Evolutionary conservation across 139 green algal genomes (phyloP).

Genomic region (Picochlorum sp.): DNA sequence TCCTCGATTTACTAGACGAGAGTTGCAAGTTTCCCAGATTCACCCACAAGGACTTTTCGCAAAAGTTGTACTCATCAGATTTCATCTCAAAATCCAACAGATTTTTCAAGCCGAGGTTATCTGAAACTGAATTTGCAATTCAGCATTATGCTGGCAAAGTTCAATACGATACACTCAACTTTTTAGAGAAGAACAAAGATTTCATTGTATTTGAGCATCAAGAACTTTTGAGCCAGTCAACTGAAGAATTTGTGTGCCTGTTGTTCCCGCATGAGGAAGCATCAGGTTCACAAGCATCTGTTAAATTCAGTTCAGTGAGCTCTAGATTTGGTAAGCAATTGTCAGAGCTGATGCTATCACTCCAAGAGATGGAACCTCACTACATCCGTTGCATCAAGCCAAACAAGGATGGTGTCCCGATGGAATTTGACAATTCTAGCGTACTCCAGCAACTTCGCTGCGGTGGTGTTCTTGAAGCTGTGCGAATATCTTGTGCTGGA

Average conservation of each 20-base stretch:
- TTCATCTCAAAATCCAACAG: slow-evolving; percentile 48
- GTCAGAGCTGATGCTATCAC: slow-evolving; percentile 81
- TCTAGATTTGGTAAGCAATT: slow-evolving; percentile 88
- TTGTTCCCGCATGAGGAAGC: slow-evolving; percentile 48
- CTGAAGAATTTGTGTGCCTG: slow-evolving; percentile 43
- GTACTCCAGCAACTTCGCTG: slow-evolving; percentile 93
- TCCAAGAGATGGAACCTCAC: slow-evolving; percentile 91
- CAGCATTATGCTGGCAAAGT: slow-evolving; percentile 89
- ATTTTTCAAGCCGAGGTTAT: slow-evolving; percentile 84
- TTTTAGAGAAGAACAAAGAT: slow-evolving; percentile 80
- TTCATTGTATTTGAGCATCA: slow-evolving; percentile 97
- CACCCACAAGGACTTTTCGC: slow-evolving; percentile 65
- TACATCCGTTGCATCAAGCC: slow-evolving; percentile 99
- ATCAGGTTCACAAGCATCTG: slow-evolving; percentile 26
- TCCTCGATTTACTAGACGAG: slow-evolving; percentile 97
- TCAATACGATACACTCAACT: slow-evolving; percentile 68
- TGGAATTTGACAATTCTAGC: slow-evolving; percentile 83
- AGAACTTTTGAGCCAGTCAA: slow-evolving; percentile 62
- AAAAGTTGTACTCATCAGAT: slow-evolving; percentile 73
- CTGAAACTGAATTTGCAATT: slow-evolving; percentile 81
- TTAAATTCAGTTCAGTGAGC: slow-evolving; percentile 84
- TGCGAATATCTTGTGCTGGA: slow-evolving; percentile 92
- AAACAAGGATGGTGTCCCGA: slow-evolving; percentile 71
- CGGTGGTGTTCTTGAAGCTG: slow-evolving; percentile 95
- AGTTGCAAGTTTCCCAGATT: slow-evolving; percentile 69